These are phyloP conservation scores for Aspergillus ruber DNA, from an alignment of 2,329 filamentous ascomycete genomes.

Conservation along the genomic window DNA sequence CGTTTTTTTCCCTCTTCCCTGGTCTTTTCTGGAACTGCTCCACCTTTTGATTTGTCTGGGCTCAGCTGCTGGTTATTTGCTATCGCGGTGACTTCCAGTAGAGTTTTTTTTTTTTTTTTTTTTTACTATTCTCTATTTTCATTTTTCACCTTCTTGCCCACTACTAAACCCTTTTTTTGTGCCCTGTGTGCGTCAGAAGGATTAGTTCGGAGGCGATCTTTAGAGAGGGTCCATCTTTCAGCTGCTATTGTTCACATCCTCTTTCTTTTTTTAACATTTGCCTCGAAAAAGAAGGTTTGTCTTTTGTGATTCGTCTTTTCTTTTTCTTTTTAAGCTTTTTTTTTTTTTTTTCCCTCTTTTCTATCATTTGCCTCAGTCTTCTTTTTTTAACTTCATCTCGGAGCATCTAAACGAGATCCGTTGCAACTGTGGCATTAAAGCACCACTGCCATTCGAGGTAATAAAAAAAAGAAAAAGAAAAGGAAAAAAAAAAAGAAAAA, in stretches of 20 bases:
- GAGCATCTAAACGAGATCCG: background rate
- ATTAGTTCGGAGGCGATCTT: constrained; percentile 12
- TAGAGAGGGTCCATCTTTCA: constrained; percentile 18
- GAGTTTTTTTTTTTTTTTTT: constrained; percentile 5
- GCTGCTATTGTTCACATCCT: constrained; percentile 15
- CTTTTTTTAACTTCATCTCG: background rate
- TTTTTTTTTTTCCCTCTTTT: constrained; percentile 1
- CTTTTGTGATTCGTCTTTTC: constrained; percentile 10
- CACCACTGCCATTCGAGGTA: background rate
- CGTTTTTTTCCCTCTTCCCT: background rate
- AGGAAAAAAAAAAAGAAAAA: constrained; percentile 2
- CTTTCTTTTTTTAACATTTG: constrained; percentile 1
- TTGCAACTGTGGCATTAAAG: background rate
- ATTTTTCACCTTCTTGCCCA: constrained; percentile 5
- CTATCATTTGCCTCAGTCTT: constrained; percentile 1
- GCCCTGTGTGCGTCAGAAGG: constrained; percentile 13
- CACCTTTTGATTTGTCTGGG: constrained; percentile 14
- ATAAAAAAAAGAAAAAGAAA: constrained; percentile 2
- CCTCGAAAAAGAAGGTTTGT: background rate
- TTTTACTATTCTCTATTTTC: constrained; percentile 7
- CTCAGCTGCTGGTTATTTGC: constrained; percentile 9
- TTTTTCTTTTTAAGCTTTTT: background rate
- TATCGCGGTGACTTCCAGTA: constrained; percentile 7
- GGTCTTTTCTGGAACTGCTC: constrained; percentile 15
- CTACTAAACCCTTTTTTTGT: constrained; percentile 5